phyloP scores from a whole-genome alignment of 352 stramenopile genomes.

The Phytophthora cactorum region DNA sequence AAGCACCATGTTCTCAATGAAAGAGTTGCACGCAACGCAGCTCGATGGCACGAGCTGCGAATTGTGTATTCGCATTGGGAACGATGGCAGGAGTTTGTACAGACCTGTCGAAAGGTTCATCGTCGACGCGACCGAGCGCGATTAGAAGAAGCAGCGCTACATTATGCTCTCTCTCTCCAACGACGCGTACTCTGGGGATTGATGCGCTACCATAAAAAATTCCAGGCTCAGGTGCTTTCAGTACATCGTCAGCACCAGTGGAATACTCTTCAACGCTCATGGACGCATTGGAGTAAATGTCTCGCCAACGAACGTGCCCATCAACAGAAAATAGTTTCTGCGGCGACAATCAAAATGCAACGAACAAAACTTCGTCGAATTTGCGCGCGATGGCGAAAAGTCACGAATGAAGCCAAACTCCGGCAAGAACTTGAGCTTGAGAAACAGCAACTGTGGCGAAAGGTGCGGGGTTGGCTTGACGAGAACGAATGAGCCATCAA shows the following conservation, averaged over 20 bases:
- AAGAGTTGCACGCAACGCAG: constrained; percentile 42
- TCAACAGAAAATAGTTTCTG: constrained; percentile 17
- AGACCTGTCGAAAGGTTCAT: constrained; percentile 19
- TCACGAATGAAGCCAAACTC: constrained; percentile 30
- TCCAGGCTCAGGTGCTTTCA: constrained; percentile 25
- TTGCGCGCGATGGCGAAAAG: constrained; percentile 40
- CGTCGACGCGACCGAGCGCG: constrained; percentile 33
- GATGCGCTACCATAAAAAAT: constrained; percentile 23
- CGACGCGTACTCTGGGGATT: constrained; percentile 23
- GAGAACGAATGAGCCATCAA: constrained; percentile 28
- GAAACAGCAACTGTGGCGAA: constrained; percentile 66
- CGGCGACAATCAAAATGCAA: constrained; percentile 15
- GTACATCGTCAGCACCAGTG: constrained; percentile 42
- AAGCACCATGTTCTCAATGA: constrained; percentile 33
- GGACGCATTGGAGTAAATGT: constrained; percentile 36
- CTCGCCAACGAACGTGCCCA: constrained; percentile 14
- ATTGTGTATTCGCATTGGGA: constrained; percentile 47
- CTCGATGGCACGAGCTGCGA: constrained; percentile 53
- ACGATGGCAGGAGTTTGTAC: constrained; percentile 47
- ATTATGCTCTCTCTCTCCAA: constrained; percentile 28
- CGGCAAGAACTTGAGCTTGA: constrained; percentile 43
- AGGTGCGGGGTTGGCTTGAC: constrained; percentile 69
- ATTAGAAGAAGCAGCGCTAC: constrained; percentile 24
- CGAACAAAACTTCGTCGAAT: constrained; percentile 27
- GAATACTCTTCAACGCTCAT: constrained; percentile 37